Percentiles rank a stretch among this genome's conserved stretches.
These are phyloP conservation scores for Fusarium armeniacum DNA, from an alignment of 2,329 filamentous ascomycete species.

Conservation along the genomic window DNA sequence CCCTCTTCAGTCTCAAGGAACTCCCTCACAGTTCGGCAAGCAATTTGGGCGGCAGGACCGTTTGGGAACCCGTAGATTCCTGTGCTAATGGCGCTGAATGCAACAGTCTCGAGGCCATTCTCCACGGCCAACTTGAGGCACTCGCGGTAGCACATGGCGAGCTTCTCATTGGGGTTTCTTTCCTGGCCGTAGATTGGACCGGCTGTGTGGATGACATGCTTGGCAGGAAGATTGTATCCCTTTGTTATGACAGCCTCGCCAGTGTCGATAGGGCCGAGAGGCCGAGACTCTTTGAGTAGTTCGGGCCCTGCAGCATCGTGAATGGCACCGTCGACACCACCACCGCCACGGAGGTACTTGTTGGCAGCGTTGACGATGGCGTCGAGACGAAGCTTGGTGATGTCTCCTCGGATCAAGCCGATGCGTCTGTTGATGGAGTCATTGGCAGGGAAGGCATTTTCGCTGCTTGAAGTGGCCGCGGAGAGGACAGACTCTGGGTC, in stretches of 20 bases:
- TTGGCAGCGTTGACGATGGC: conserved; percentile 97
- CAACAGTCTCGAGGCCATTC: conserved; percentile 77
- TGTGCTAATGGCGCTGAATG: conserved; percentile 88
- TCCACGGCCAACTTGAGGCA: conserved; percentile 80
- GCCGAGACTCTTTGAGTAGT: conserved; percentile 79
- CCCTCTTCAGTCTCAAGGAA: conserved; percentile 66
- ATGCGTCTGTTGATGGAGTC: conserved; percentile 77
- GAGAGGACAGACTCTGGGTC: conserved; percentile 37
- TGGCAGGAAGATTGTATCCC: conserved; percentile 81
- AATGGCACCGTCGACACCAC: conserved; percentile 92
- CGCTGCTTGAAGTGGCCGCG: background rate
- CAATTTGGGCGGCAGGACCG: conserved; percentile 77
- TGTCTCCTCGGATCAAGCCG: conserved; percentile 79
- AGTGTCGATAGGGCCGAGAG: conserved; percentile 78
- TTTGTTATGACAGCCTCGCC: conserved; percentile 86
- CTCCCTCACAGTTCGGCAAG: conserved; percentile 69
- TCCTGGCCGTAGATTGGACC: conserved; percentile 78
- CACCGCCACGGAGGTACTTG: conserved; percentile 80
- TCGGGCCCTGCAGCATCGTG: conserved; percentile 82
- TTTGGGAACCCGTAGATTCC: conserved; percentile 92
- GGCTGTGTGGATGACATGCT: conserved; percentile 89
- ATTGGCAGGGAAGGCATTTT: conserved; percentile 52
- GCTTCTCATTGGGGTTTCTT: conserved; percentile 62
- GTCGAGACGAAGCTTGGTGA: conserved; percentile 82
- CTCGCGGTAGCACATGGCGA: conserved; percentile 75